These are phyloP conservation scores for Calycina marina DNA, from an alignment of 2,329 filamentous ascomycete genomes.

Conservation along the genomic window DNA sequence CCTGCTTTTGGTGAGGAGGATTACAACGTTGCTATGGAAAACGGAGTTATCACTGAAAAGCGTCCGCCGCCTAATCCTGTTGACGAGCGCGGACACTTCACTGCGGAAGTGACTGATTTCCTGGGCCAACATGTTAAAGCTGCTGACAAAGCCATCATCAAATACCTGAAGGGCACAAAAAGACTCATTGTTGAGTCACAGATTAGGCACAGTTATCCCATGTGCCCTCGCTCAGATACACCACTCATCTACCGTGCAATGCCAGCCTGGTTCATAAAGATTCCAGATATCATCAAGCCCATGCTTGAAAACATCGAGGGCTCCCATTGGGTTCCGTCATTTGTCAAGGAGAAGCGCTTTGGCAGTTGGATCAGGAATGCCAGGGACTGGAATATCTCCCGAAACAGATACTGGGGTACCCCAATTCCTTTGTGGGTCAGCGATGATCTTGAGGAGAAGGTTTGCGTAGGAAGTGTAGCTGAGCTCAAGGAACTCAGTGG, in stretches of 20 bases:
- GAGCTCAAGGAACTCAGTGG: slow-evolving; percentile 79
- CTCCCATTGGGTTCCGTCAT: slow-evolving; percentile 82
- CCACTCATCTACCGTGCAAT: slow-evolving; percentile 87
- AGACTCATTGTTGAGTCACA: slow-evolving; percentile 75
- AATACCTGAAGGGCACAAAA: slow-evolving; percentile 63
- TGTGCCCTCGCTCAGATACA: slow-evolving; percentile 90
- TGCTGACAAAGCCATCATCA: slow-evolving; percentile 87
- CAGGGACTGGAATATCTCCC: slow-evolving; percentile 87
- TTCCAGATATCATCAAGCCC: slow-evolving; percentile 66
- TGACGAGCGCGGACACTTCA: slow-evolving; percentile 72
- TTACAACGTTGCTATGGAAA: slow-evolving; percentile 67
- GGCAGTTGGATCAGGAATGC: slow-evolving; percentile 84
- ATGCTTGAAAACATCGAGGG: slow-evolving; percentile 84
- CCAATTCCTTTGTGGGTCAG: slow-evolving; percentile 86
- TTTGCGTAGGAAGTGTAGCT: slow-evolving; percentile 73
- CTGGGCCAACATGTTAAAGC: slow-evolving; percentile 79
- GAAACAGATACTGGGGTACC: slow-evolving; percentile 92
- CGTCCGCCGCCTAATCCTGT: slow-evolving; percentile 80
- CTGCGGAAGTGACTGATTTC: slow-evolving; percentile 63
- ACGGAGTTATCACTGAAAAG: slow-evolving; percentile 63
- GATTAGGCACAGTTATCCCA: slow-evolving; percentile 81
- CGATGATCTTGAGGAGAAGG: slow-evolving; percentile 72
- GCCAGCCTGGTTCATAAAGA: slow-evolving; percentile 88
- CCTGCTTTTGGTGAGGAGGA: slow-evolving; percentile 94
- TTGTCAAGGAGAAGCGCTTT: slow-evolving; percentile 85